Base-by-base conservation (phyloP, 495 filamentous ascomycete genomes). In the Jackrogersella minutella region DNA sequence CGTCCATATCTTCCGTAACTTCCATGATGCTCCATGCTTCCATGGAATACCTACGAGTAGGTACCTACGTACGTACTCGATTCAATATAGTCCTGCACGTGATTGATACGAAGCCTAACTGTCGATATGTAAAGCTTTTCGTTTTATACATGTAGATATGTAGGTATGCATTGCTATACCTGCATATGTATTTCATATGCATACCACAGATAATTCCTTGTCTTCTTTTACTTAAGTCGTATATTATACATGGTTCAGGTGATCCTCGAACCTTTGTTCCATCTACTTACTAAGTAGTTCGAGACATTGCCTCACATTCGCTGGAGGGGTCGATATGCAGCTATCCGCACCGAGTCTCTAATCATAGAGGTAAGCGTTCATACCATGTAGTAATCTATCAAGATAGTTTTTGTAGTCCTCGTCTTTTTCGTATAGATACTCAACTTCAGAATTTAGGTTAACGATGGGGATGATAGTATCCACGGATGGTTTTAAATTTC, bases 291-390 rank as follows among this genome's bases (percentile, higher is more conserved):
- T 39, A 37, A 24, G 19, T 33, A n/a, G 33, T 16, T 39, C 19
- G 51, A 39, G 31, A 39, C 2, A 7, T 14, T 28, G 19, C 19
- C 33, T 40, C 13, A 11, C 28, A n/a, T n/a, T n/a, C n/a, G 34
- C 31, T 53, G 5, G 8, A 24, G 17, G 26, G 21, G 9, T 1
- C 4, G 2, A 11, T 24, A 62, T 62, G 61, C 46, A 51, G 61
- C 61, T 58, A 64, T 53, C 61, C 61, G 53, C 53, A 13, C 9
- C 53, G 61, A 52, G 33, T 52, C 53, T 54, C 6, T 16, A 28
- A 16, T 22, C 37, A 26, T 24, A 5, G 22, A n/a, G n/a, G n/a
- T n/a, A n/a, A n/a, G n/a, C n/a, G n/a, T n/a, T n/a, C 26, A 30
- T 30, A 30, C 26, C 26, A 30, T 3, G 26, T 30, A 30, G 26